phyloP scores from a whole-genome alignment of 371 early-diverging fungal species.

The Smittium culicis region DNA sequence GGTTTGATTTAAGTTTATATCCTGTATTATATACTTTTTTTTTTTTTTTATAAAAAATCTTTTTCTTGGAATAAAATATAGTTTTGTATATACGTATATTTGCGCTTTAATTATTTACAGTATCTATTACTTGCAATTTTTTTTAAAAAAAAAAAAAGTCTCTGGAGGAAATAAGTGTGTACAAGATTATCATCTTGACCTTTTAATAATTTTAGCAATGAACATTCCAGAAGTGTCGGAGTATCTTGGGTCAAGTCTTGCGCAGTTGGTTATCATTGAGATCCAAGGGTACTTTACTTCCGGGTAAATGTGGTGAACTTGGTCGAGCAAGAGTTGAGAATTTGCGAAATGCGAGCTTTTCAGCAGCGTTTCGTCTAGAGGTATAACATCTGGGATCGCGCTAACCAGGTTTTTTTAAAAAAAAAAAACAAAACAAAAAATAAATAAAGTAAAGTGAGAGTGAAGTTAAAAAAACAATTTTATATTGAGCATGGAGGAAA shows the following conservation, averaged over 20 bases:
- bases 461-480: not conserved
- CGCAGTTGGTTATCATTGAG: slow-evolving; percentile 9
- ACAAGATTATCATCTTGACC: not conserved
- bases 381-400: not conserved
- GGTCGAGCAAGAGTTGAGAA: slow-evolving; percentile 39
- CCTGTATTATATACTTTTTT: not conserved
- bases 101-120: too few species aligned
- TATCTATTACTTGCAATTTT: too few species aligned
- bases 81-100: too few species aligned
- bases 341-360: slow-evolving; percentile 13
- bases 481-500: too few species aligned
- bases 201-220: slow-evolving; percentile 34
- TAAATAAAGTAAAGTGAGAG: not conserved
- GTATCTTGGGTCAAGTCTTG: slow-evolving; percentile 30
- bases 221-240: slow-evolving; percentile 52
- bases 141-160: too few species aligned
- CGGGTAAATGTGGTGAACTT: slow-evolving; percentile 12
- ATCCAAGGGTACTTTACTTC: slow-evolving; percentile 13
- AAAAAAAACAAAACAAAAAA: not conserved
- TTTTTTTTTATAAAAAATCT: too few species aligned
- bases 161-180: not conserved
- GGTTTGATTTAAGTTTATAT: too few species aligned
- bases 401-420: too few species aligned
- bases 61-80: too few species aligned
- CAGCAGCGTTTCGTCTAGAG: not conserved